These are phyloP conservation scores for Oxytropis ochrocephala DNA, from an alignment of 306 rosid genomes.

Conservation along the genomic window DNA sequence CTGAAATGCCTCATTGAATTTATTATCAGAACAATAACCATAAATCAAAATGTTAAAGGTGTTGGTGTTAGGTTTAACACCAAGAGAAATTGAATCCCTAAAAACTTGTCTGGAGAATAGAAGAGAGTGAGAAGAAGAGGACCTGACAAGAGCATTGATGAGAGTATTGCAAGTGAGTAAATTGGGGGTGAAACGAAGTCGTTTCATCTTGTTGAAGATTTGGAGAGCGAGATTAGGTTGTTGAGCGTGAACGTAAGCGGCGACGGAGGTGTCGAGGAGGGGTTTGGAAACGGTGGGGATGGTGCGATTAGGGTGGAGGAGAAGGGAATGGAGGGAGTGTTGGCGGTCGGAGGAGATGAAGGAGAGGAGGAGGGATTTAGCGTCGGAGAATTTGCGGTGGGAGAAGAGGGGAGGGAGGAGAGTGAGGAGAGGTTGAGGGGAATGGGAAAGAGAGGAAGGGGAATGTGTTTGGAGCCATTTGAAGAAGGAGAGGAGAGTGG, in stretches of 20 bases:
- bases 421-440: constrained; percentile 51
- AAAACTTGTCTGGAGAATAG: constrained; percentile 35
- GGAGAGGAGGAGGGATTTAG: constrained; percentile 55
- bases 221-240: constrained; percentile 54
- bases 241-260: constrained; percentile 51
- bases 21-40: constrained; percentile 53
- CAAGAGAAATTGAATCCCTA: constrained; percentile 35
- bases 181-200: constrained; percentile 37
- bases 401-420: constrained; percentile 60
- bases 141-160: constrained; percentile 47
- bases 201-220: constrained; percentile 67
- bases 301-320: constrained; percentile 34
- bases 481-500: constrained; percentile 51
- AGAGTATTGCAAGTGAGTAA: constrained; percentile 70
- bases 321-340: constrained; percentile 45
- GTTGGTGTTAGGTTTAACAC: constrained; percentile 35
- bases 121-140: constrained; percentile 37
- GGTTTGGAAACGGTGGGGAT: constrained; percentile 31
- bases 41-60: constrained; percentile 61
- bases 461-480: constrained; percentile 41
- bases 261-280: constrained; percentile 59
- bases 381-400: constrained; percentile 50
- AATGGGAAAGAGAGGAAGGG: constrained; percentile 37
- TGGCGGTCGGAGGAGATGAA: constrained; percentile 59
- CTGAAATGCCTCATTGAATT: constrained; percentile 38